A percentile compares a stretch with the other conserved stretches of the same genome.
phyloP scores from a whole-genome alignment of 1,284 basidiomycete species.

The Mycena sp. region DNA sequence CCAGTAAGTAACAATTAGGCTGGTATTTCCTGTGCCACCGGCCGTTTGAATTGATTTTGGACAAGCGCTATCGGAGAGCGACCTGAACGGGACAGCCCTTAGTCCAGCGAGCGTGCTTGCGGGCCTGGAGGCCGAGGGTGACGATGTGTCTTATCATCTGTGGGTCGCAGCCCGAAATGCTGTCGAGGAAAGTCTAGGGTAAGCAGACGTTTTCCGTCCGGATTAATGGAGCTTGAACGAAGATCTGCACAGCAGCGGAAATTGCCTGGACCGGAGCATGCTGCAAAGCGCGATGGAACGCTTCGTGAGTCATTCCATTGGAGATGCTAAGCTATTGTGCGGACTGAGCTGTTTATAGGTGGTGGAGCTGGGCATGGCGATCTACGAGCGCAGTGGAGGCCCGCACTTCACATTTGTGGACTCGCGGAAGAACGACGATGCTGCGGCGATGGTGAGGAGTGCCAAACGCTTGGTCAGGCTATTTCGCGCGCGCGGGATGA shows the following conservation, averaged over 20 bases:
- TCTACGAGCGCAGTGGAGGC: conserved; percentile 56
- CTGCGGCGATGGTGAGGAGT: conserved; percentile 52
- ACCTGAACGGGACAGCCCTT: conserved; percentile 52
- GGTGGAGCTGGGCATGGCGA: conserved; percentile 58
- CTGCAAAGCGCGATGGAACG: conserved; percentile 39
- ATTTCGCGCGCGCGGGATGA: conserved; percentile 55
- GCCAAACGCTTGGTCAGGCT: conserved; percentile 53
- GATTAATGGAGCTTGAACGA: conserved; percentile 20
- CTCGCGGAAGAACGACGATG: conserved; percentile 51
- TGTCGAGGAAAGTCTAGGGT: conserved; percentile 42
- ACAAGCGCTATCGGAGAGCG: conserved; percentile 51
- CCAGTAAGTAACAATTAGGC: conserved; percentile 45
- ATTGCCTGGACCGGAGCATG: neutral
- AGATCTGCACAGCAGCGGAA: conserved; percentile 7
- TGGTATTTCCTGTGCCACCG: conserved; percentile 16
- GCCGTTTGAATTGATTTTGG: neutral
- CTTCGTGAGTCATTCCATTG: conserved; percentile 39
- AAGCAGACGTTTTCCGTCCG: neutral
- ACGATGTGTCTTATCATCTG: conserved; percentile 51
- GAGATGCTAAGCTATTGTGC: neutral
- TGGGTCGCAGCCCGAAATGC: conserved; percentile 56
- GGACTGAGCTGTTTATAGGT: conserved; percentile 49
- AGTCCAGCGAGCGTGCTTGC: conserved; percentile 47
- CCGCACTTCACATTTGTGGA: conserved; percentile 66
- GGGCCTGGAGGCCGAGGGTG: conserved; percentile 29